Base-by-base conservation (phyloP, 768 basidiomycete species). In the Hortiboletus flavorubellus region DNA sequence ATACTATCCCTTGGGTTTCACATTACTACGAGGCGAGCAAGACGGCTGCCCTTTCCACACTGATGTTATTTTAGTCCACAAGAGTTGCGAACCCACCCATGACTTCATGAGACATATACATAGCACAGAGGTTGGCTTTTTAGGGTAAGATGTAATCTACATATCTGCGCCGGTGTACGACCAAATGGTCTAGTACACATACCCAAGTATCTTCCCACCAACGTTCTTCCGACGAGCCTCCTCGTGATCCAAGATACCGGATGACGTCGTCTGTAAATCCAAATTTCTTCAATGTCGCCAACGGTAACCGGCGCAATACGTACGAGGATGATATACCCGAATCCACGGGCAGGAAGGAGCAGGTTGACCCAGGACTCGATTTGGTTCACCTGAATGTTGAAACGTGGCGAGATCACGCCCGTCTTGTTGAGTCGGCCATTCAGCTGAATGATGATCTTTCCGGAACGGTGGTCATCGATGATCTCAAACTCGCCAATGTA, bases 371-470 rank as follows among this genome's bases (percentile, higher is more conserved):
- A 98, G 60, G 81, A 79, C 76, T 96, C 92, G 67, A 98, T 97
- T 71, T 95, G 88, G 66, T 75, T 86, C 59, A 91, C 87, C 72
- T 94, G 91, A 65, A 98, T 85, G 77, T 98, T 98, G 84, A 92
- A 98, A 51, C 97, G 90, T 42, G 96, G 95, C n/a, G 95, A 98
- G 76, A 98, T 98, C 71, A 99, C 96, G 65, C 96, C 97, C n/a
- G 88, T 89, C 80, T 99, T 99, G 84, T 99, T 99, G 66, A 99
- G 84, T 58, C 93, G 91, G 44, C 97, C 97, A 69, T 97, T 99
- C 54, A 99, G 86, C 77, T 99, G 95, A 66, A 98, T 84, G 67
- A 99, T 95, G 62, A 99, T 93, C 78, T 98, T 99, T 67, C 93
- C 93, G 8, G 93, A 87, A 57, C 96, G 94, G 75, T 98, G 97